phyloP scores from a whole-genome alignment of 2,329 filamentous ascomycete genomes.

The Bipolaris victoriae region DNA sequence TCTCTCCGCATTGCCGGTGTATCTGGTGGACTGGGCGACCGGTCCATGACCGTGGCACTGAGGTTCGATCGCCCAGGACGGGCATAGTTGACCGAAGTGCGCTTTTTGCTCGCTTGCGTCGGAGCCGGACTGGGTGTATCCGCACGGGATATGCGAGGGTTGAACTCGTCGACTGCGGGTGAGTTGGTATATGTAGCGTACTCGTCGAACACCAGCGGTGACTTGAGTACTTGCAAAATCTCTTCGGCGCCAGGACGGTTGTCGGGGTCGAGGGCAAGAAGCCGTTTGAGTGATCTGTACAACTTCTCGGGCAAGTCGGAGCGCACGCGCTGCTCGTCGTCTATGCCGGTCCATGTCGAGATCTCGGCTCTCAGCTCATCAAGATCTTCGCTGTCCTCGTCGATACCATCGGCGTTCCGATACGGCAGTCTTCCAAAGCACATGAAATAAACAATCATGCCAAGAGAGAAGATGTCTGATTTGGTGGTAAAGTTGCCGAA shows the following conservation, averaged over 20 bases:
- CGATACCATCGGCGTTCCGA: conserved; percentile 76
- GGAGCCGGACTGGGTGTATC: conserved; percentile 50
- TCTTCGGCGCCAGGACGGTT: conserved; percentile 85
- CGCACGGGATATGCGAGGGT: conserved; percentile 53
- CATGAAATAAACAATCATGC: conserved; percentile 98
- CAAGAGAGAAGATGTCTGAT: conserved; percentile 96
- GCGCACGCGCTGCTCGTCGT: conserved; percentile 74
- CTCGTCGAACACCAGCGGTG: conserved; percentile 61
- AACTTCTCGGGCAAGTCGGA: conserved; percentile 85
- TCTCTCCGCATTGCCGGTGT: conserved; percentile 21
- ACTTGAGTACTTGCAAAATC: conserved; percentile 78
- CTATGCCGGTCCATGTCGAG: conserved; percentile 83
- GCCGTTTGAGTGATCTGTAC: conserved; percentile 80
- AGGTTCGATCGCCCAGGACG: conserved; percentile 45
- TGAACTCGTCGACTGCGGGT: conserved; percentile 42
- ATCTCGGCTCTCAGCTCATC: conserved; percentile 87
- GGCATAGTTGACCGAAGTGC: conserved; percentile 35
- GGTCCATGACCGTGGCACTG: conserved; percentile 38
- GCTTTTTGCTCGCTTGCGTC: conserved; percentile 29
- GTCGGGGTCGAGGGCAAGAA: conserved; percentile 77
- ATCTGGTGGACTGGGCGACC: conserved; percentile 44
- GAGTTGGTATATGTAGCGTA: conserved; percentile 49
- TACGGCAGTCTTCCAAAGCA: conserved; percentile 93
- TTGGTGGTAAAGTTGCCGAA: conserved; percentile 96
- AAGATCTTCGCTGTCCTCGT: conserved; percentile 92